Conservation (phyloP, 257 asterid genomes). For the Solanum pimpinellifolium region DNA sequence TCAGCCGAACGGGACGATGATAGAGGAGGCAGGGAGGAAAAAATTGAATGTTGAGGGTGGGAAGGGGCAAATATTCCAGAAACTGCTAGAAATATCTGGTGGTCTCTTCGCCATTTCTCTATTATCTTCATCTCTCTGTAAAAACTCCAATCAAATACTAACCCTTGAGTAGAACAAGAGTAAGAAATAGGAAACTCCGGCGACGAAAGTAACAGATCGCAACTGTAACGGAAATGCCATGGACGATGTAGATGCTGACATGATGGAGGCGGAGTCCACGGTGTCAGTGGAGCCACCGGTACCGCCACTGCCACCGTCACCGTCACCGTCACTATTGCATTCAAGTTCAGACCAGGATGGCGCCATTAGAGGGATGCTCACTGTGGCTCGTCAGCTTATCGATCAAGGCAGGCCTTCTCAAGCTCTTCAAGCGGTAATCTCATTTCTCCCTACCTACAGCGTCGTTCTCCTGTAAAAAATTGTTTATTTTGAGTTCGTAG, state of each 20-base stretch:
- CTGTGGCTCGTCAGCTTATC: slow-evolving; percentile 66
- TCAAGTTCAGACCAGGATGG: slow-evolving; percentile 26
- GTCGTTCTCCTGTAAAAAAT: background rate
- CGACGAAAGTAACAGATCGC: background rate
- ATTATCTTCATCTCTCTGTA: background rate
- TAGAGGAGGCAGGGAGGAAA: background rate
- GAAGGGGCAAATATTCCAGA: slow-evolving; percentile 7
- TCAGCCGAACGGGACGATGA: background rate
- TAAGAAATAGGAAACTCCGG: background rate
- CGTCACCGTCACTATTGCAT: slow-evolving; percentile 2
- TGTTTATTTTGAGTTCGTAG: background rate
- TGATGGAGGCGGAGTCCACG: slow-evolving; percentile 58
- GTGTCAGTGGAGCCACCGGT: slow-evolving; percentile 12
- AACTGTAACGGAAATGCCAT: slow-evolving; percentile 31
- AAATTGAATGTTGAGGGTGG: background rate
- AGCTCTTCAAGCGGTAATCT: slow-evolving; percentile 77
- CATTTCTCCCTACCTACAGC: background rate
- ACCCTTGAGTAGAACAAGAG: background rate
- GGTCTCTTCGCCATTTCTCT: background rate
- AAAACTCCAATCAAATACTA: background rate
- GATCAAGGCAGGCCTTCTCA: slow-evolving; percentile 74
- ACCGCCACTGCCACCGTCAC: background rate
- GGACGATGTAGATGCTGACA: slow-evolving; percentile 49
- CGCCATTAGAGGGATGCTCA: slow-evolving; percentile 38
- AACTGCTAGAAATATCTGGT: slow-evolving; percentile 40